Conservation (phyloP, 306 rosid species). For the Vachellia collinsii region DNA sequence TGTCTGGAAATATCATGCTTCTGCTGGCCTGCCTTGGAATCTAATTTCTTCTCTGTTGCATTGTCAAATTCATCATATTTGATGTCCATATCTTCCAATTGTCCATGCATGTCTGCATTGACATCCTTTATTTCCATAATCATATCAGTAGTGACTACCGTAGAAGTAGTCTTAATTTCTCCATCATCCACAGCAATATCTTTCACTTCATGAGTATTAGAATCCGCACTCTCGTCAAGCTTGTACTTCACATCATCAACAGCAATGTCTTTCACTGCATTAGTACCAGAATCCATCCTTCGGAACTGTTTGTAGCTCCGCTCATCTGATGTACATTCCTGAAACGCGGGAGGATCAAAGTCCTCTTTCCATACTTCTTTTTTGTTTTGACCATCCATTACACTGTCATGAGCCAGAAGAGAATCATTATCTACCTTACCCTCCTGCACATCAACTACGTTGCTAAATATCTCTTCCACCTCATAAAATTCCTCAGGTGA, state of each 20-base stretch:
- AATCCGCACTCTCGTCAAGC: slow-evolving; percentile 56
- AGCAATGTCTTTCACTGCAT: slow-evolving; percentile 74
- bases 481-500: slow-evolving; percentile 97
- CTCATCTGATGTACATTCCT: slow-evolving; percentile 67
- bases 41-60: slow-evolving; percentile 42
- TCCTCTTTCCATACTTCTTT: slow-evolving; percentile 77
- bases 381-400: slow-evolving; percentile 47
- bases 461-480: slow-evolving; percentile 95
- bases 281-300: slow-evolving; percentile 46
- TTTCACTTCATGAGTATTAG: slow-evolving; percentile 63
- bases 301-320: slow-evolving; percentile 57
- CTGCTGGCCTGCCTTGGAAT: slow-evolving; percentile 50
- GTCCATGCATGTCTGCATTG: slow-evolving; percentile 45
- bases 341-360: slow-evolving; percentile 68
- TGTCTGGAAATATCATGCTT: slow-evolving; percentile 49
- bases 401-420: slow-evolving; percentile 45
- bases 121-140: slow-evolving; percentile 53
- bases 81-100: slow-evolving; percentile 51
- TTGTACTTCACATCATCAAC: slow-evolving; percentile 78
- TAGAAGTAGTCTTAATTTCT: slow-evolving; percentile 52
- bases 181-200: slow-evolving; percentile 86
- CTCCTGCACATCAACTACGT: slow-evolving; percentile 67
- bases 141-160: slow-evolving; percentile 44
- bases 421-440: slow-evolving; percentile 60
- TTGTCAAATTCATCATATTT: slow-evolving; percentile 51